phyloP scores from a whole-genome alignment of 805 yeast genomes.

The Suhomyces sp. region DNA sequence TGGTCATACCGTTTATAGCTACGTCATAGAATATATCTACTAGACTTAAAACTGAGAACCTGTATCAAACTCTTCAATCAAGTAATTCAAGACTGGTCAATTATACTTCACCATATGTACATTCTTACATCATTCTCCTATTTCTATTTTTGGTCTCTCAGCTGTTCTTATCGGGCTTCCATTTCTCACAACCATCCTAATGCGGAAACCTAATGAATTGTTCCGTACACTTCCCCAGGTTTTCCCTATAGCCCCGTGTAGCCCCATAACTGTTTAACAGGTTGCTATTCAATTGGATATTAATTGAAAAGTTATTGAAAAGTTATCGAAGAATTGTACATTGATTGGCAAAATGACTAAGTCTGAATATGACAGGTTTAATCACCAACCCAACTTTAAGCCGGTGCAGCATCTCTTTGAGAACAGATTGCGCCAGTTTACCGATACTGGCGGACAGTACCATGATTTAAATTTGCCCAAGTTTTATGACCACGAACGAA shows the following conservation, averaged over 20 bases:
- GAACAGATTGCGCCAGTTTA: conserved; percentile 72
- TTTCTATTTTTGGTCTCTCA: too few species aligned
- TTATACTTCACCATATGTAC: too few species aligned
- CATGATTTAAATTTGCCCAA: conserved; percentile 70
- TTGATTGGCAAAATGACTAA: not conserved
- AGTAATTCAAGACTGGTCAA: too few species aligned
- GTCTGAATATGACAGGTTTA: conserved; percentile 10
- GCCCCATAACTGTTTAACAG: not conserved
- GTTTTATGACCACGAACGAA: conserved; percentile 64
- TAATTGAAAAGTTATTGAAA: too few species aligned
- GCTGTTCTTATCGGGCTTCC: not conserved
- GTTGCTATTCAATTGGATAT: not conserved
- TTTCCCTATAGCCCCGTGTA: not conserved
- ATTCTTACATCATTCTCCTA: too few species aligned
- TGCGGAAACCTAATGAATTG: not conserved
- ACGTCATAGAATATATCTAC: not conserved
- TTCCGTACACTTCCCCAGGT: not conserved
- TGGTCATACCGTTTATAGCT: not conserved
- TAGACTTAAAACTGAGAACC: too few species aligned
- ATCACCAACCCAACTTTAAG: conserved; percentile 62
- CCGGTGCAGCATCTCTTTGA: conserved; percentile 74
- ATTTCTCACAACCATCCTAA: not conserved
- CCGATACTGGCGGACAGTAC: conserved; percentile 72
- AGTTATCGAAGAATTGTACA: not conserved
- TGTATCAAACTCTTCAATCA: too few species aligned